Conservation (phyloP, 345 rosid species). For the Odontarrhena argentea region DNA sequence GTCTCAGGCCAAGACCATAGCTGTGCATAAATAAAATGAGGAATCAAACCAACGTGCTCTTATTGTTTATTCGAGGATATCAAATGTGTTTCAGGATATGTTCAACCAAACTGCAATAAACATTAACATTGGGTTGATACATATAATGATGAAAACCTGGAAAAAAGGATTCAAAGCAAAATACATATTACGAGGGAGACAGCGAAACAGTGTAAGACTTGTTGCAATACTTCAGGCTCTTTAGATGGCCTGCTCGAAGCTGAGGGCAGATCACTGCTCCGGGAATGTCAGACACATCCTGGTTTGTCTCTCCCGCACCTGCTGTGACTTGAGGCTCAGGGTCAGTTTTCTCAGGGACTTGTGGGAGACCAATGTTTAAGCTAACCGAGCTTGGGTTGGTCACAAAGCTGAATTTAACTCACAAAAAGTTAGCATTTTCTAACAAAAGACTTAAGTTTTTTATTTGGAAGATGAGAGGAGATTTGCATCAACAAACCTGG, state of each 20-base stretch:
- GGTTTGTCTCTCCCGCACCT: slow-evolving; percentile 35
- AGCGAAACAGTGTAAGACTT: slow-evolving; percentile 64
- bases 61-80: background rate
- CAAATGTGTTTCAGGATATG: background rate
- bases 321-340: slow-evolving; percentile 34
- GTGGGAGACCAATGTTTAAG: slow-evolving; percentile 68
- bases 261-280: slow-evolving; percentile 55
- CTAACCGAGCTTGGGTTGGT: slow-evolving; percentile 69
- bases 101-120: slow-evolving; percentile 14
- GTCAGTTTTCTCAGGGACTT: slow-evolving; percentile 39
- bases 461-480: slow-evolving; percentile 7
- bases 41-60: background rate
- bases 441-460: slow-evolving; percentile 6
- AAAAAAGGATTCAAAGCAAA: slow-evolving; percentile 14
- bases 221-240: slow-evolving; percentile 63
- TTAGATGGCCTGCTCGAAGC: slow-evolving; percentile 59
- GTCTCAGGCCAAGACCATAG: background rate
- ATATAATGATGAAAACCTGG: slow-evolving; percentile 14
- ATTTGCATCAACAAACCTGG: slow-evolving; percentile 52
- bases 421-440: slow-evolving; percentile 17
- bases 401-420: slow-evolving; percentile 56
- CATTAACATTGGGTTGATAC: slow-evolving; percentile 5
- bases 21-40: background rate
- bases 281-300: slow-evolving; percentile 46
- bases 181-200: slow-evolving; percentile 53